Percentiles rank a stretch among this genome's conserved stretches.
Evolutionary conservation across 768 basidiomycete species (phyloP).

Genomic region (Phanerochaete carnosa): DNA sequence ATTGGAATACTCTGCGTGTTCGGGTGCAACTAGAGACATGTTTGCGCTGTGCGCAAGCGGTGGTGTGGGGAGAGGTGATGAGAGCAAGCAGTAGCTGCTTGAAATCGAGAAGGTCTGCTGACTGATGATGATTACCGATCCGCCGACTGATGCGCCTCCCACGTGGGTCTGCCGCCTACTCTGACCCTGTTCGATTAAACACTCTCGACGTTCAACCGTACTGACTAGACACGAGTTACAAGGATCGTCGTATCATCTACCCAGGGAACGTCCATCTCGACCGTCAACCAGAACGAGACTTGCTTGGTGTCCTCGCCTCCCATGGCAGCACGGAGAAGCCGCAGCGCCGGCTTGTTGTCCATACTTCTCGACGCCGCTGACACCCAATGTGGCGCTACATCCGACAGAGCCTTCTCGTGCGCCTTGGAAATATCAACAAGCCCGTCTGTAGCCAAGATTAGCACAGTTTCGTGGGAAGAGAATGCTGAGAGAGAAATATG

Average conservation of each 20-base stretch:
- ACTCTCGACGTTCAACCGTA: background rate
- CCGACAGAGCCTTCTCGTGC: conserved; percentile 15
- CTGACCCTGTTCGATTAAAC: background rate
- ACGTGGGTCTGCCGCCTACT: background rate
- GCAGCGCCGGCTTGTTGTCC: conserved; percentile 31
- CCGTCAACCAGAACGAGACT: conserved; percentile 44
- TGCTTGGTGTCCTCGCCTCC: conserved; percentile 40
- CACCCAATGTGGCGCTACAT: conserved; percentile 34
- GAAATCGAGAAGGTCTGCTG: background rate
- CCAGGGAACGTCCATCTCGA: conserved; percentile 46
- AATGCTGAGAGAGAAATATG: conserved; percentile 33
- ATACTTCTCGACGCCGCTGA: conserved; percentile 14
- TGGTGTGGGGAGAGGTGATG: background rate
- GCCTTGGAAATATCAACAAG: conserved; percentile 43
- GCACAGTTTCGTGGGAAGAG: conserved; percentile 23
- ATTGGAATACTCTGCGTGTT: conserved; percentile 9
- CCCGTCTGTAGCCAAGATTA: conserved; percentile 54
- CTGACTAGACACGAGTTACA: conserved; percentile 12
- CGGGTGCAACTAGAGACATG: background rate
- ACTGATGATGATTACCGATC: conserved; percentile 6
- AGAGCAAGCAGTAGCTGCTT: background rate
- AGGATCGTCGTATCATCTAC: conserved; percentile 60
- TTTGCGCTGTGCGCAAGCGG: conserved; percentile 10
- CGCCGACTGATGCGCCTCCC: background rate
- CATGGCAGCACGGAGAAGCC: conserved; percentile 41